A percentile compares a stretch with the other conserved stretches of the same genome.
phyloP scores from a whole-genome alignment of 495 filamentous ascomycete species.

The Neurospora intermedia region DNA sequence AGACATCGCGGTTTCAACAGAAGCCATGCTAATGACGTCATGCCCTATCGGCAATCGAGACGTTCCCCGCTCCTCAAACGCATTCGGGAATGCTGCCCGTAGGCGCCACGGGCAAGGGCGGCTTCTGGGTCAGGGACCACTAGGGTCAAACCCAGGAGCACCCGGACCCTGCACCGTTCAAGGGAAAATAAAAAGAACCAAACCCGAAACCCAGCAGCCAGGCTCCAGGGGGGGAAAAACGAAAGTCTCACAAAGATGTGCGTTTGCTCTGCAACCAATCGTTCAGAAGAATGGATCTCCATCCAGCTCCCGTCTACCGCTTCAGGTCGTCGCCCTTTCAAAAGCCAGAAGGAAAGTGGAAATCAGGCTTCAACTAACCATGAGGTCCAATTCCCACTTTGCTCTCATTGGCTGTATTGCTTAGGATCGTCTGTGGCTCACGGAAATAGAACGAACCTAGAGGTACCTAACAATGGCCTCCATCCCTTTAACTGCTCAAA shows the following conservation, averaged over 20 bases:
- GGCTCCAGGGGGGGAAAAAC: no score
- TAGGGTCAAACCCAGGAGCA: not conserved
- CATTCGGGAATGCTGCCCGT: not conserved
- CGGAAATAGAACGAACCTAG: not conserved
- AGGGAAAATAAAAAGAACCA: not conserved
- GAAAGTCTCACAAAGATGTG: not conserved
- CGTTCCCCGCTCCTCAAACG: not conserved
- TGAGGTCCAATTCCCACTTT: not conserved
- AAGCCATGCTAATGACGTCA: not conserved
- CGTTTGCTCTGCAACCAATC: not conserved
- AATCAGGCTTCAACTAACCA: no score
- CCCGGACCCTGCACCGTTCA: not conserved
- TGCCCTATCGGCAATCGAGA: not conserved
- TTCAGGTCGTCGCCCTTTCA: not conserved
- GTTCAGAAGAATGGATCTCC: not conserved
- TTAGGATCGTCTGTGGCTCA: not conserved
- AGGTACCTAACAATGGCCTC: not conserved
- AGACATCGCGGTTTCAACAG: not conserved
- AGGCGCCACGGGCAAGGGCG: not conserved
- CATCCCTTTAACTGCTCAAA: not conserved
- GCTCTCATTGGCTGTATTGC: not conserved
- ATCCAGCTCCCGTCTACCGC: not conserved
- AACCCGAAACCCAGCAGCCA: not conserved
- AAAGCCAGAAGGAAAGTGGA: not conserved
- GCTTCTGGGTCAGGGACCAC: not conserved